Evolutionary conservation across 192 early-diverging fungal genomes (phyloP), one percentile per base, ranked within the genome.

Genomic region (Coemansia sp.): DNA sequence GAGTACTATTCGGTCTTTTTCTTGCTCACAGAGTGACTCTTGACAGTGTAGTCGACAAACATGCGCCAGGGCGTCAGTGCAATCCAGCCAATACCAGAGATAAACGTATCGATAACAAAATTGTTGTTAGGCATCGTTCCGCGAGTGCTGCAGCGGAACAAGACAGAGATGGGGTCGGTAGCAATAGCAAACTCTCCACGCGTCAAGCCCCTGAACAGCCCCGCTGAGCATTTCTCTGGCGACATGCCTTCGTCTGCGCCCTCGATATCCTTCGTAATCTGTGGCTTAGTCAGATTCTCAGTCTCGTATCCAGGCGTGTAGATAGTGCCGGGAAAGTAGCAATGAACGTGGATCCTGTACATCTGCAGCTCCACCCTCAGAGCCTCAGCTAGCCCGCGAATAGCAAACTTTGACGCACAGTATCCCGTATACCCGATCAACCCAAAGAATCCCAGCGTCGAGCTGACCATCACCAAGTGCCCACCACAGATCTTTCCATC

Each of bases 271-370:
- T 83, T 85, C 0, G 90, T 90, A 3, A 92, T 65, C 46, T 86
- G 46, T 26, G 89, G 90, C 71, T 92, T 92, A 3, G 86, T 90
- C 74, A 85, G 56, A 62, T 90, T 92, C 87, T 92, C 91, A 0
- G 57, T 63, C 45, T 88, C 88, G 59, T 83, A 91, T 10, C 91
- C 91, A 39, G 89, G 89, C 2, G 88, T 85, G 31, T 84, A 77
- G 48, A 92, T 91, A 0, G 82, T 87, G 13, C 89, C 91, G 0
- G 91, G 88, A 58, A 86, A 90, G 60, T 87, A 92, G 65, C 88
- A 87, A 51, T 91, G 89, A 10, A 87, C 82, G 28, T 66, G 63
- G 66, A 93, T 91, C 4, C 61, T 76, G 65, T 93, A 87, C 34
- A 84, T 73, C 45, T 76, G 69, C 35, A 90, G 69, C 66, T 93